Base-by-base conservation (phyloP, 345 rosid species). In the Brassica carinata region DNA sequence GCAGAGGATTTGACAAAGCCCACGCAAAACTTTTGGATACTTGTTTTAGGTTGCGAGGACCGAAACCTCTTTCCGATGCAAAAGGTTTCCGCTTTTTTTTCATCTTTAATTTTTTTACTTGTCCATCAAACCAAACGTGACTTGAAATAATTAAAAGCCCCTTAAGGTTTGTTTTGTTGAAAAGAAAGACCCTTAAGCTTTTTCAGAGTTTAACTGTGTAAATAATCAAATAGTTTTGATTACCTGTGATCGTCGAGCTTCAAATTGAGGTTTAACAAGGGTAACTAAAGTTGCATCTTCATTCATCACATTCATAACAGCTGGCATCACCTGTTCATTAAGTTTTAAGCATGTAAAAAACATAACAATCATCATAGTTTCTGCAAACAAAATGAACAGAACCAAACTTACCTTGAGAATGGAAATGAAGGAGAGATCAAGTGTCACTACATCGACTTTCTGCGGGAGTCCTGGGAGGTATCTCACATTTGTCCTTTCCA, bases 391-490 rank as follows among this genome's bases (percentile, higher is more conserved):
- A 70, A 10, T 33, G 43, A 69, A n/a, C 23, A 53, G 58, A 18
- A 19, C 45, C 68, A 80, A 64, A 73, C 81, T 72, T 85, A 93
- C 98, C 95, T 83, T 66, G 77, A 93, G 93, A 82, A 93, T 89
- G 61, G 98, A 93, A 78, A 96, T 96, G 87, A 96, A 96, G 1
- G 99, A 93, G 73, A 96, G 99, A 81, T 96, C 98, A 63, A 96
- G 83, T 51, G 99, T 96, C 83, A 91, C 99, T 83, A 93, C 79
- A 89, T 93, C 97, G 65, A 96, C 98, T 75, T 85, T 87, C 58
- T 89, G 94, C 19, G 97, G 97, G 2, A 96, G 97, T 45, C 82
- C 89, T 2, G 97, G 67, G 27, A 96, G 97, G 83, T 93, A 91
- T 83, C 98, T 90, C 73, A 96, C 83, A 83, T 96, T 96, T 14